Conservation (phyloP, 202 grass and related monocot genomes). For the Digitaria exilis region DNA sequence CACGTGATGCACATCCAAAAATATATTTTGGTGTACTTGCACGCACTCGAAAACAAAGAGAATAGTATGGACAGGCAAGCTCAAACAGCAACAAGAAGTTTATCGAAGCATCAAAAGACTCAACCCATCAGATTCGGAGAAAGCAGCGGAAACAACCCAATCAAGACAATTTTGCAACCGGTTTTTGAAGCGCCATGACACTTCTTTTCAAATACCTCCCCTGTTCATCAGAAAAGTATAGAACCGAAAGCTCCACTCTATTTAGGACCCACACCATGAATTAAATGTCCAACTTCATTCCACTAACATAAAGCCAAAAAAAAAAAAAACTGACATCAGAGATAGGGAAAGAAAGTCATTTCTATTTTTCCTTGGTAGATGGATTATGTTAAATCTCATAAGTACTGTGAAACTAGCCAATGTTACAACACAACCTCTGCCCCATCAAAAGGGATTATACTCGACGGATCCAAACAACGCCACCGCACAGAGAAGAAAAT, state of each 20-base stretch:
- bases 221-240: no score
- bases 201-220: no score
- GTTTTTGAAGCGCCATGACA: no score
- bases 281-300: no score
- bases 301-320: background rate
- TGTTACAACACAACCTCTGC: slow-evolving; percentile 36
- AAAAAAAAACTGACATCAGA: background rate
- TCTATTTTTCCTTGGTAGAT: slow-evolving; percentile 9
- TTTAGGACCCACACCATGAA: no score
- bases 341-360: background rate
- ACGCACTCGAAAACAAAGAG: no score
- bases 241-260: no score
- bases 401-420: background rate
- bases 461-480: slow-evolving; percentile 17
- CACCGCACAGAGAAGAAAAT: slow-evolving; percentile 1
- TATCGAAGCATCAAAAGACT: no score
- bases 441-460: background rate
- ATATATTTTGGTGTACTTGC: no score
- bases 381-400: slow-evolving; percentile 15
- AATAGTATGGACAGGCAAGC: no score
- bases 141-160: background rate
- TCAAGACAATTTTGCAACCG: background rate
- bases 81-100: no score
- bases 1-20: no score
- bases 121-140: background rate